Base-by-base conservation (phyloP, 495 filamentous ascomycete species). In the Cairneyella variabilis region DNA sequence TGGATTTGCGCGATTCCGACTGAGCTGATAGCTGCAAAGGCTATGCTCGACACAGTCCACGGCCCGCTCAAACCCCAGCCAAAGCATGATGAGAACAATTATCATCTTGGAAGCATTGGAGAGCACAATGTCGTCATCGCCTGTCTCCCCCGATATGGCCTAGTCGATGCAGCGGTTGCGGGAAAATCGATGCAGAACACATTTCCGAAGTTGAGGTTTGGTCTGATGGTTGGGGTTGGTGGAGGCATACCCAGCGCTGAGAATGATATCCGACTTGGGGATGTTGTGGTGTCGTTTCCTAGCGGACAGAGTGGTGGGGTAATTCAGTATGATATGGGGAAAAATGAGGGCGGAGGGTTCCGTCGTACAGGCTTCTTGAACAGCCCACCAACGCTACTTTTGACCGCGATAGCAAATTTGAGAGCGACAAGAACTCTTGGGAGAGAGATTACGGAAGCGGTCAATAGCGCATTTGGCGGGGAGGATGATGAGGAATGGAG, bases 211-310 rank as follows among this genome's bases (percentile, higher is more conserved):
- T 53, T 79, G 17, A 52, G 66, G 18, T 56, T 74, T 46, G 53
- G 67, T 21, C 60, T 80, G 21, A 69, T 79, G 59, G 73, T 81
- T 1, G 74, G 72, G 40, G 68, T 76, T 51, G 72, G 59, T 38
- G 71, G 69, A 42, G 72, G 72, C 36, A 61, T 66, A 27, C 72
- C 69, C 16, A 61, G 32, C 20, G 56, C 58, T 37, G 69, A 76
- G 10, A 56, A 69, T 48, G 63, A 71, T 53, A 65, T 76, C 28
- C 63, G 69, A 32, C 69, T 77, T 34, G 74, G 76, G 28, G 70
- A 75, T 61, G 63, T 78, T 18, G 71, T 76, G 2, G 65, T 78
- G 44, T 69, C 71, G 60, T 52, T 60, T 22, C 45, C 32, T 20
- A 16, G 21, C 5, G 42, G 52, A 9, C 10, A 26, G 10, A 6